phyloP scores from a whole-genome alignment of 495 filamentous ascomycete genomes.

The Hyaloscypha variabilis region DNA sequence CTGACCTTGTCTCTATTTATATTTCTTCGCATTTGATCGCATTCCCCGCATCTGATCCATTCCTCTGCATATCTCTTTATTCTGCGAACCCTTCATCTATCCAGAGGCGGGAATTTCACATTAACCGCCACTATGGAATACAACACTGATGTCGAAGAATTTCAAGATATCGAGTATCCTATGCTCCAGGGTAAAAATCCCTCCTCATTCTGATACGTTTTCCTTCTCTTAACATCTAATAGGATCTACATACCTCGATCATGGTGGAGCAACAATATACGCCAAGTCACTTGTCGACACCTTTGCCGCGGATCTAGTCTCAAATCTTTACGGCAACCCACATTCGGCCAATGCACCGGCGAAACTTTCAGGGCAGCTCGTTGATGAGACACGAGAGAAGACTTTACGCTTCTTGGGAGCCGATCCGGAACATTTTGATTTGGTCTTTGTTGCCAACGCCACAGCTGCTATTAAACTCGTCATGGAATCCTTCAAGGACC shows the following conservation, averaged over 20 bases:
- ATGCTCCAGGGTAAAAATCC: slow-evolving; percentile 68
- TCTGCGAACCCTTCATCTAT: too few species aligned
- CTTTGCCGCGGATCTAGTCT: slow-evolving; percentile 62
- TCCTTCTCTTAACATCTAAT: slow-evolving; percentile 14
- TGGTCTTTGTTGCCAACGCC: slow-evolving; percentile 89
- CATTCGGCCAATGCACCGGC: slow-evolving; percentile 84
- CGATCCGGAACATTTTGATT: slow-evolving; percentile 77
- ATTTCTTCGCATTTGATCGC: too few species aligned
- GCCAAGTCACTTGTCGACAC: slow-evolving; percentile 76
- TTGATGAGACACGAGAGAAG: slow-evolving; percentile 74
- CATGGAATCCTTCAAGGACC: slow-evolving; percentile 65
- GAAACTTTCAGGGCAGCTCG: slow-evolving; percentile 66
- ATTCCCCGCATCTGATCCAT: neutral
- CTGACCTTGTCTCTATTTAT: too few species aligned
- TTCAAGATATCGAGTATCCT: slow-evolving; percentile 76
- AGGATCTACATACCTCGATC: slow-evolving; percentile 84
- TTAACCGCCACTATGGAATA: slow-evolving; percentile 42
- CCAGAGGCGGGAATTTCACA: neutral
- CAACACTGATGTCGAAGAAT: slow-evolving; percentile 63
- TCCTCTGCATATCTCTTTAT: too few species aligned
- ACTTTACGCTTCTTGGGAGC: slow-evolving; percentile 81
- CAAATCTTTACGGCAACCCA: slow-evolving; percentile 77
- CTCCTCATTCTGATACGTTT: neutral
- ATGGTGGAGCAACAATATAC: slow-evolving; percentile 85
- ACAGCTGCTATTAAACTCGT: slow-evolving; percentile 89